A percentile compares a stretch with the other conserved stretches of the same genome.
Conservation (phyloP, 1,284 basidiomycete genomes). For the Tetrapyrgos nigripes region DNA sequence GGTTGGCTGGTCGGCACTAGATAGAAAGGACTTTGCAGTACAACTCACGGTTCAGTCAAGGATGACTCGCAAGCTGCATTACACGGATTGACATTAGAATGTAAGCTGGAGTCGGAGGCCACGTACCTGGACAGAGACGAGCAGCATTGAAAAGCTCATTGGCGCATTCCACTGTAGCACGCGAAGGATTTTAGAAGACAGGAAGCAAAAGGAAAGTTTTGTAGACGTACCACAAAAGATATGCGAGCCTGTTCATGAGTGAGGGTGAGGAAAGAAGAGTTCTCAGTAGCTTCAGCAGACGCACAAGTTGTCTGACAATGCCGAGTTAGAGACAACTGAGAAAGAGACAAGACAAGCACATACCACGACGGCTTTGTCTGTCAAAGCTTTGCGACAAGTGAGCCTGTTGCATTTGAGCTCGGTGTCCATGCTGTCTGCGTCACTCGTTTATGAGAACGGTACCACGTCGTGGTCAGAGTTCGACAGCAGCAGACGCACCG, state of each 20-base stretch:
- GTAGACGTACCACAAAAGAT: constrained; percentile 77
- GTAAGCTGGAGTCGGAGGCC: constrained; percentile 15
- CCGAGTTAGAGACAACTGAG: constrained; percentile 2
- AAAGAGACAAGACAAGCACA: constrained; percentile 34
- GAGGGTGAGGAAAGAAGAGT: background rate
- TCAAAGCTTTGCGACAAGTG: constrained; percentile 67
- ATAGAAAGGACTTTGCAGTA: background rate
- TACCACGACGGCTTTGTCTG: constrained; percentile 84
- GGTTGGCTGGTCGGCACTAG: background rate
- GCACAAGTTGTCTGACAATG: constrained; percentile 55
- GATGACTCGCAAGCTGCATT: constrained; percentile 82
- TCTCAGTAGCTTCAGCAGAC: constrained; percentile 21
- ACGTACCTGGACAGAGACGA: constrained; percentile 75
- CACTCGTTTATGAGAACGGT: background rate
- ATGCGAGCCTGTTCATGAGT: constrained; percentile 63
- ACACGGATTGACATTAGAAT: background rate
- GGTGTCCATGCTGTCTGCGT: constrained; percentile 47
- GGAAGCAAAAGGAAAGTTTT: background rate
- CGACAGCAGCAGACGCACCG: background rate
- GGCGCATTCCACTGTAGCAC: constrained; percentile 74
- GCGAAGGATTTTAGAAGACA: constrained; percentile 11
- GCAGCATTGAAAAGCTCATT: constrained; percentile 81
- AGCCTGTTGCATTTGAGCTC: constrained; percentile 78
- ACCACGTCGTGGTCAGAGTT: background rate
- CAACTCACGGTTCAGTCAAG: constrained; percentile 73